Evolutionary conservation across 2,329 filamentous ascomycete species (phyloP), one percentile per base, ranked within the genome.

Genomic region (Periconia sp.): DNA sequence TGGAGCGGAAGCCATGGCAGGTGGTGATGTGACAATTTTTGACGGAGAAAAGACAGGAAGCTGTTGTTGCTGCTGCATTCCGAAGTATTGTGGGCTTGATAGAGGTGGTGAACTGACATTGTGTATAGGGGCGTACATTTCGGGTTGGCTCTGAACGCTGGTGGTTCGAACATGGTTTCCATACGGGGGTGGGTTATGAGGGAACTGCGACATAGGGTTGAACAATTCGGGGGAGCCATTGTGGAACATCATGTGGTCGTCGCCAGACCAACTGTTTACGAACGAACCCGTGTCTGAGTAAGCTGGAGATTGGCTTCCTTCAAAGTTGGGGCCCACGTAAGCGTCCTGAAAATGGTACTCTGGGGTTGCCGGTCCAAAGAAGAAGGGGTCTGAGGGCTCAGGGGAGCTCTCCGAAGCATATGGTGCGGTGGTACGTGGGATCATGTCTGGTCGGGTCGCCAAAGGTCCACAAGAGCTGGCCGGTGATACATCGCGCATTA

Each of bases 371-470:
- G 70, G 69, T 19, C 67, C 65, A 49, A 70, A 69, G 58, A 67
- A 69, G 54, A 71, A 70, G 3, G 70, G 59, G 37, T 73, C 70
- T 19, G 60, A 59, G 27, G 70, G 70, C 58, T 73, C 70, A 10
- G 70, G 70, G 8, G 70, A 73, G 61, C 69, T 72, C 49, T 72
- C 70, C 7, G 59, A 61, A 14, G 60, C 65, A 53, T 68, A 64
- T n/a, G 33, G 5, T 13, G 64, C 59, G 43, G 62, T 54, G 30
- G 68, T 66, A 33, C 69, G 65, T 44, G 70, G 69, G 30, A 71
- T 66, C 49, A 71, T 65, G 42, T 70, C 67, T 23, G 68, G 59
- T 47, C 63, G 61, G 37, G 65, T 57, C 37, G 64, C 68, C 48
- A 71, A 54, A 2, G 63, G 61, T 37, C 64, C 66, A 49, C 62